Percentiles rank a stretch among this genome's conserved stretches.
Evolutionary conservation across 2,329 filamentous ascomycete genomes (phyloP).

Genomic region (Colletotrichum sp.): DNA sequence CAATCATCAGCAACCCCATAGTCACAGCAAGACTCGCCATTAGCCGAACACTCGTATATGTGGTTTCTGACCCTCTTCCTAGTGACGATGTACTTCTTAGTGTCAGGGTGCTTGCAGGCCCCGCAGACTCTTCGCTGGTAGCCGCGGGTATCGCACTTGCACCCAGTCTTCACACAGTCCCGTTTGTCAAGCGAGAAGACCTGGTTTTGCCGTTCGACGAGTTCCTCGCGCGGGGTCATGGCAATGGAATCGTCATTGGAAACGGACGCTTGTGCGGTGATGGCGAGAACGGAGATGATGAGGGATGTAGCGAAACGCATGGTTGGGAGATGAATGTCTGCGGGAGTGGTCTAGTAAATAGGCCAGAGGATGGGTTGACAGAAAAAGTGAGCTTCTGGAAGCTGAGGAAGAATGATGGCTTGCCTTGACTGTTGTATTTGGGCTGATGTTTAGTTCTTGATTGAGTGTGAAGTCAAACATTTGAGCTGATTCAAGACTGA

Average conservation of each 20-base stretch:
- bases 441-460: neutral
- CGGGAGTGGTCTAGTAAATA: too few species aligned
- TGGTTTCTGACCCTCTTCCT: slow-evolving; percentile 24
- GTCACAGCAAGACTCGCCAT: slow-evolving; percentile 24
- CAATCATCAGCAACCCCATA: slow-evolving; percentile 26
- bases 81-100: slow-evolving; percentile 21
- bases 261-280: neutral
- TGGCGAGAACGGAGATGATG: neutral
- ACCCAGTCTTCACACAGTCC: slow-evolving; percentile 25
- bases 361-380: too few species aligned
- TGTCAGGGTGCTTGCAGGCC: slow-evolving; percentile 25
- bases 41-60: slow-evolving; percentile 28
- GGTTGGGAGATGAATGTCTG: neutral
- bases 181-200: slow-evolving; percentile 7
- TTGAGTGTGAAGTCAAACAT: neutral
- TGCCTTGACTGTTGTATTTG: neutral
- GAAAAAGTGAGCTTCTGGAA: too few species aligned
- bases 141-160: slow-evolving; percentile 25
- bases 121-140: slow-evolving; percentile 26
- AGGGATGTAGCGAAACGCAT: slow-evolving; percentile 15
- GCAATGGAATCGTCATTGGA: neutral
- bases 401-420: too few species aligned
- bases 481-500: neutral
- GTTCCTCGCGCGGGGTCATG: neutral
- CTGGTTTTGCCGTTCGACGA: neutral